Percentiles rank a stretch among this genome's conserved stretches.
These are phyloP conservation scores for Daucus carota DNA, from an alignment of 129 eudicot genomes.

Conservation along the genomic window DNA sequence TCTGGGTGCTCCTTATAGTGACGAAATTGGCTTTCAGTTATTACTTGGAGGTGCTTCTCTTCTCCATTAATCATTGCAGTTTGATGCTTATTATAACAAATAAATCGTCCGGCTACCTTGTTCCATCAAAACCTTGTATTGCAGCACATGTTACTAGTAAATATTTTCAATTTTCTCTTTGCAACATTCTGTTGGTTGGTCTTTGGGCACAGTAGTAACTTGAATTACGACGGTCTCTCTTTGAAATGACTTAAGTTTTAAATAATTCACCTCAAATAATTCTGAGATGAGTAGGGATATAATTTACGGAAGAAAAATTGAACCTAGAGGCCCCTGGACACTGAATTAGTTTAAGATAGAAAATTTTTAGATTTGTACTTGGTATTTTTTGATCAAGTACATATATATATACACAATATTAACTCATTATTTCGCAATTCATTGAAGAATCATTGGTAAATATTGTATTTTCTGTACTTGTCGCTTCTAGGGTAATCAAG, in stretches of 20 bases:
- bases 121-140: not conserved
- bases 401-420: not conserved
- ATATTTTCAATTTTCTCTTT: not conserved
- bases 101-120: not conserved
- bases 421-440: not conserved
- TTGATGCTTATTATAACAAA: not conserved
- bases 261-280: not conserved
- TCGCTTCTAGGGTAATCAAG: not conserved
- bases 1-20: conserved; percentile 78
- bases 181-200: not conserved
- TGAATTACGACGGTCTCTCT: too few relatives aligned
- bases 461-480: not conserved
- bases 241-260: too few relatives aligned
- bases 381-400: not conserved
- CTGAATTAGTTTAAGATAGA: not conserved
- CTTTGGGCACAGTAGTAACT: not conserved
- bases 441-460: not conserved
- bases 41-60: conserved; percentile 64
- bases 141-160: not conserved
- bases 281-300: not conserved
- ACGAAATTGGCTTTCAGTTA: conserved; percentile 86
- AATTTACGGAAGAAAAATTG: not conserved
- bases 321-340: not conserved
- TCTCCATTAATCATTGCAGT: not conserved
- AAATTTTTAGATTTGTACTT: not conserved